Conservation (phyloP, 2,329 filamentous ascomycete genomes). For the Arthrobotrys pseudoclavata region DNA sequence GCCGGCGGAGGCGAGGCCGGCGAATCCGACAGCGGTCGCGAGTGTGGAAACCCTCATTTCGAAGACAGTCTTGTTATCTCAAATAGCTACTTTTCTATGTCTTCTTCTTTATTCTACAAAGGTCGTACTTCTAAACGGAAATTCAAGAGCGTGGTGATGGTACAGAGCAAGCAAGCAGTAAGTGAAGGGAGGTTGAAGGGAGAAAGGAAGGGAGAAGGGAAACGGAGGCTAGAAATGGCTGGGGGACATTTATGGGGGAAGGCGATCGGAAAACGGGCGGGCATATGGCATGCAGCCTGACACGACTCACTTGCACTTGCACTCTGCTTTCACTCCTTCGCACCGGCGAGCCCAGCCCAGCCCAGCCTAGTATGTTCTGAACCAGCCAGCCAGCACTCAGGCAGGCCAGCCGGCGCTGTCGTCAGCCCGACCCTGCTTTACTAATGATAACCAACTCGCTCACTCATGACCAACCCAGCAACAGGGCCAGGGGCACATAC, state of each 20-base stretch:
- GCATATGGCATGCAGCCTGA: constrained; percentile 13
- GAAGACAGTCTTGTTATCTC: constrained; percentile 41
- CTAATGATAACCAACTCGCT: background rate
- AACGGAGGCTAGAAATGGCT: constrained; percentile 35
- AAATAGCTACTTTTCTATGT: constrained; percentile 43
- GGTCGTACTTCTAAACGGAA: constrained; percentile 1
- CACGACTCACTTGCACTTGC: constrained; percentile 17
- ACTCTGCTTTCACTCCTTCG: background rate
- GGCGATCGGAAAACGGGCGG: constrained; percentile 47
- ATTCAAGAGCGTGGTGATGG: constrained; percentile 29
- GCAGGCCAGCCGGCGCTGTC: constrained; percentile 21
- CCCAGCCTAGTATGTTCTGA: background rate
- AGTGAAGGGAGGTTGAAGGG: constrained; percentile 13
- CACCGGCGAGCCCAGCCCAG: background rate
- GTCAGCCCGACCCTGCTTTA: constrained; percentile 7
- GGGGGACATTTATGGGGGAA: constrained; percentile 51
- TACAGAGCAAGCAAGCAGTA: background rate
- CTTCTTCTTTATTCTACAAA: constrained; percentile 21
- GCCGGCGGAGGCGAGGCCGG: constrained; percentile 82
- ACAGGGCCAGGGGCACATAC: constrained; percentile 13
- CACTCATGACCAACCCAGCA: constrained; percentile 3
- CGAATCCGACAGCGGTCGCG: constrained; percentile 56
- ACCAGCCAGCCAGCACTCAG: background rate
- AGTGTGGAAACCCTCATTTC: constrained; percentile 57
- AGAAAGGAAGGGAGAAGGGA: constrained; percentile 7